Base-by-base conservation (phyloP, 208 protist genomes). In the Acanthamoeba castellanii region DNA sequence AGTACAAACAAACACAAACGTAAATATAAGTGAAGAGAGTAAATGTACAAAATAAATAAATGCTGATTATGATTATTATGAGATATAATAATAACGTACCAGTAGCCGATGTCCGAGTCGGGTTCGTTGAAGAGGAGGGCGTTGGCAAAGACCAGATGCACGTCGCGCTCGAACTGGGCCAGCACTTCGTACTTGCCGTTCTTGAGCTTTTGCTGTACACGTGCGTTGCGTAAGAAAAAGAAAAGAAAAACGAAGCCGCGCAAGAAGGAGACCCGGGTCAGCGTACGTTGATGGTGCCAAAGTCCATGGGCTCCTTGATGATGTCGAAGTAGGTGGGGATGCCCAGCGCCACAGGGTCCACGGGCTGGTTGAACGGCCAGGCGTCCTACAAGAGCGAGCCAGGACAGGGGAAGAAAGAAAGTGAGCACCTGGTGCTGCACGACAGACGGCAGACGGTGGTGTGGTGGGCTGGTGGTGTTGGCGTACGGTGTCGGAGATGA, bases 231-330 rank as follows among this genome's bases (percentile, higher is more conserved):
- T 14, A 88, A 59, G n/a, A 4, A 59, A 27, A 59, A 22, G 5
- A 25, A 34, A 22, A 42, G 34, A 20, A n/a, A 78, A n/a, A 45
- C n/a, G 30, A 3, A 13, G n/a, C 11, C 3, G 34, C 11, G 70
- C 25, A 18, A 78, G n/a, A 14, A 11, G n/a, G 70, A 42, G 5
- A 78, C 9, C 4, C 9, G 30, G 18, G 30, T 9, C 18, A 6
- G 30, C 30, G 64, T 72, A 78, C 70, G 34, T 27, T 64, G 16
- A 96, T 81, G 25, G 97, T 98, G 25, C 81, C 70, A 37, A 98
- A 81, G 94, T 98, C 97, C 97, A 98, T 98, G 14, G 97, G 97
- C 25, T 96, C 78, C 94, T 97, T 98, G 82, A 98, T 96, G 61
- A 98, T 96, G 7, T 94, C 68, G 64, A 97, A 96, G 92, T 98